These are phyloP conservation scores for Ajuga chamaepitys DNA, from an alignment of 257 asterid genomes.

Conservation along the genomic window DNA sequence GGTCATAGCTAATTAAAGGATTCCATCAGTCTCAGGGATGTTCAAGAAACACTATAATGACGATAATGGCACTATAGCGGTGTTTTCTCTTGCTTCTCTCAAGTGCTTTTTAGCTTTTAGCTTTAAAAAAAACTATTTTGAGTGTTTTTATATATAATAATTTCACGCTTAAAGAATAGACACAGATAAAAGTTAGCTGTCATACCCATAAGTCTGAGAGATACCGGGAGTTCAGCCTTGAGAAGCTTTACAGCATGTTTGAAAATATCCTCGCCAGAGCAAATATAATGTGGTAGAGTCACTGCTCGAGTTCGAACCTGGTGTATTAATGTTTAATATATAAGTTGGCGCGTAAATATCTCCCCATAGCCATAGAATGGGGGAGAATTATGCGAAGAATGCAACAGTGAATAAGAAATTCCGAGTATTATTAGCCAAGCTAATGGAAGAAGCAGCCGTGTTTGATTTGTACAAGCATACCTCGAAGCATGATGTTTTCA, in stretches of 20 bases:
- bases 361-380: not conserved
- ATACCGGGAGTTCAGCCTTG: conserved; percentile 81
- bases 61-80: not conserved
- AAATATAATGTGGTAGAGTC: conserved; percentile 59
- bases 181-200: not conserved
- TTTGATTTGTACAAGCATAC: conserved; percentile 24
- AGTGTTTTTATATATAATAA: no score
- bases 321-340: conserved; percentile 13
- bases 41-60: not conserved
- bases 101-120: no score
- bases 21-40: not conserved
- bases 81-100: no score
- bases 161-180: no score
- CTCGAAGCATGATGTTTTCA: conserved; percentile 89
- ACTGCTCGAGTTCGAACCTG: conserved; percentile 92
- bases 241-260: conserved; percentile 85
- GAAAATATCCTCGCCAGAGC: conserved; percentile 69
- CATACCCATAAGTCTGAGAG: conserved; percentile 91
- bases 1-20: not conserved
- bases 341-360: conserved; percentile 7
- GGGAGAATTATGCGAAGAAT: not conserved
- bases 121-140: no score
- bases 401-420: not conserved
- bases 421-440: not conserved
- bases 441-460: not conserved